phyloP scores from a whole-genome alignment of 2,329 filamentous ascomycete genomes.

The Catunica adiposa region DNA sequence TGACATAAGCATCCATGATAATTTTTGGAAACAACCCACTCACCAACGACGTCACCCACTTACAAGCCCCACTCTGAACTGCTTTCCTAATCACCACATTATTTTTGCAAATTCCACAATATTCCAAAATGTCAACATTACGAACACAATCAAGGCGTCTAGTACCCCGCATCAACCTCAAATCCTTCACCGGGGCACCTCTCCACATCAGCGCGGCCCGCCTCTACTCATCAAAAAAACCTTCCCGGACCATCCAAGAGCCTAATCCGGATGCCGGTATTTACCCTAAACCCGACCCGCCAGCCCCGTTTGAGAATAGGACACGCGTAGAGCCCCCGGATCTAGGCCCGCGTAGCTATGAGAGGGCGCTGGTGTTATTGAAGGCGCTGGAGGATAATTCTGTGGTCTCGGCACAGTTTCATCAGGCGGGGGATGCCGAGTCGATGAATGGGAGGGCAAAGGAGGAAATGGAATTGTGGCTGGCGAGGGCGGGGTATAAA shows the following conservation, averaged over 20 bases:
- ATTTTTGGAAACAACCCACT: neutral
- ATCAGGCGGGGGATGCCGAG: slow-evolving; percentile 18
- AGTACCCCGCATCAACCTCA: slow-evolving; percentile 16
- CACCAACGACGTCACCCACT: neutral
- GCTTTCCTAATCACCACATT: neutral
- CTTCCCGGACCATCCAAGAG: neutral
- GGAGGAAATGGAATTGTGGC: slow-evolving; percentile 69
- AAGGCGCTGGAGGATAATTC: slow-evolving; percentile 68
- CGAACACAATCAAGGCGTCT: neutral
- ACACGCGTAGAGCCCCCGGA: neutral
- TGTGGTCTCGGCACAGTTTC: slow-evolving; percentile 39
- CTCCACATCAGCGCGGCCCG: neutral
- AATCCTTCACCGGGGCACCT: no score
- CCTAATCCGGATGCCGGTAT: neutral
- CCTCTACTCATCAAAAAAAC: neutral
- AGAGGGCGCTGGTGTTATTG: slow-evolving; percentile 57
- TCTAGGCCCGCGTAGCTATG: slow-evolving; percentile 22
- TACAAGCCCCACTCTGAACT: neutral
- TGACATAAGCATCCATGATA: slow-evolving; percentile 11
- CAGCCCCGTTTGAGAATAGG: neutral
- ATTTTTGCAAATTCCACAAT: neutral
- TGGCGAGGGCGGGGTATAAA: slow-evolving; percentile 57
- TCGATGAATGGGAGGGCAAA: slow-evolving; percentile 55
- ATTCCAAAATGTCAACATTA: slow-evolving; percentile 1
- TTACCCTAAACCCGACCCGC: neutral